A percentile compares a stretch with the other conserved stretches of the same genome.
These are phyloP conservation scores for Mollisiaceae sp. DNA, from an alignment of 2,329 filamentous ascomycete species.

Conservation along the genomic window DNA sequence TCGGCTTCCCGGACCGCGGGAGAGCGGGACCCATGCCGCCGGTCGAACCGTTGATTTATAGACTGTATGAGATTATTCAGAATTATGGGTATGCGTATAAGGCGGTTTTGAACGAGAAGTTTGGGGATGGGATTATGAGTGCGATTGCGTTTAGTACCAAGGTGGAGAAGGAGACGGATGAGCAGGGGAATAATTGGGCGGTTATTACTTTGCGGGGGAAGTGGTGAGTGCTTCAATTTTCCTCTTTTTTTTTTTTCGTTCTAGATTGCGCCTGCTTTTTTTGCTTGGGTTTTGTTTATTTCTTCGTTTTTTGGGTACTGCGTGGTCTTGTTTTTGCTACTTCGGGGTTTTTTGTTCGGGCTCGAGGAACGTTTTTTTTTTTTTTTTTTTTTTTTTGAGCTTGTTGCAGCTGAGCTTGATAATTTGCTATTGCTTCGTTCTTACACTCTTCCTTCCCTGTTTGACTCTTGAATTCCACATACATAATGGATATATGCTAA, in stretches of 20 bases:
- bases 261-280: no score
- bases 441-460: no score
- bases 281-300: no score
- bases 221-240: slow-evolving; percentile 53
- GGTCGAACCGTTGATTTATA: slow-evolving; percentile 83
- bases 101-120: slow-evolving; percentile 94
- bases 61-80: slow-evolving; percentile 75
- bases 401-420: no score
- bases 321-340: no score
- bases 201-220: slow-evolving; percentile 84
- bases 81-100: slow-evolving; percentile 98
- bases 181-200: slow-evolving; percentile 80
- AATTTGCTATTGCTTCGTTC: no score
- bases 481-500: no score
- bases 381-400: no score
- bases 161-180: slow-evolving; percentile 92
- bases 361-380: no score
- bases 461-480: no score
- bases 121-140: slow-evolving; percentile 94
- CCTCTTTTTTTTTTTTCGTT: not conserved
- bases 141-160: slow-evolving; percentile 90
- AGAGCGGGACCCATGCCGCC: slow-evolving; percentile 79
- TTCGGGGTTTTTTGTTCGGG: no score
- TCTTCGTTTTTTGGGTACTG: no score
- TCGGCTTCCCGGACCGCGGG: slow-evolving; percentile 80